phyloP scores from a whole-genome alignment of 371 early-diverging fungal genomes.

The Agmasoma carcini region DNA sequence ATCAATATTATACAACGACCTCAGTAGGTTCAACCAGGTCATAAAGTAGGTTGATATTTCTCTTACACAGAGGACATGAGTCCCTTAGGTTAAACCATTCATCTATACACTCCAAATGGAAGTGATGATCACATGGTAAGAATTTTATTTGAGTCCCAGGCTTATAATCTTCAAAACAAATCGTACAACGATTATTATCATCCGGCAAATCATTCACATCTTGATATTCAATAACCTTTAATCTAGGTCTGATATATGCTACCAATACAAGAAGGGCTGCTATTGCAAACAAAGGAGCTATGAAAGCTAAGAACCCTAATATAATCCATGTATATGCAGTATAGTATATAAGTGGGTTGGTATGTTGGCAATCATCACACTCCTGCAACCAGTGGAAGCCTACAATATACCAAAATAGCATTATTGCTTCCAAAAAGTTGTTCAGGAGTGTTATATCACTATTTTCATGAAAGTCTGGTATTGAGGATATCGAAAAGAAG shows the following conservation, averaged over 20 bases:
- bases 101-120: constrained; percentile 54
- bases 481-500: constrained; percentile 46
- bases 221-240: constrained; percentile 50
- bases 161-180: constrained; percentile 53
- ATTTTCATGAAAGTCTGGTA: constrained; percentile 53
- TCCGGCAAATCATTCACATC: constrained; percentile 43
- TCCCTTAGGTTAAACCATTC: constrained; percentile 55
- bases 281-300: constrained; percentile 53
- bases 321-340: constrained; percentile 43
- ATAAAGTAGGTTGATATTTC: constrained; percentile 53
- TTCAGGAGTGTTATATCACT: constrained; percentile 51
- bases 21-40: constrained; percentile 49
- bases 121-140: constrained; percentile 55
- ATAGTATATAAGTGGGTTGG: constrained; percentile 53
- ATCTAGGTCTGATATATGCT: constrained; percentile 50
- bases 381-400: constrained; percentile 55
- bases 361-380: constrained; percentile 42
- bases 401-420: constrained; percentile 54
- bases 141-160: constrained; percentile 45
- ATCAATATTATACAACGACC: neutral
- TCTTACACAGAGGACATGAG: constrained; percentile 54
- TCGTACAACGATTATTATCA: constrained; percentile 52
- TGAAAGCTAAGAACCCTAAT: constrained; percentile 49
- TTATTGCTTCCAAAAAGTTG: constrained; percentile 53
- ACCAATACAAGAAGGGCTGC: constrained; percentile 49